phyloP scores from a whole-genome alignment of 495 filamentous ascomycete genomes.

The Annulohypoxylon moriforme region DNA sequence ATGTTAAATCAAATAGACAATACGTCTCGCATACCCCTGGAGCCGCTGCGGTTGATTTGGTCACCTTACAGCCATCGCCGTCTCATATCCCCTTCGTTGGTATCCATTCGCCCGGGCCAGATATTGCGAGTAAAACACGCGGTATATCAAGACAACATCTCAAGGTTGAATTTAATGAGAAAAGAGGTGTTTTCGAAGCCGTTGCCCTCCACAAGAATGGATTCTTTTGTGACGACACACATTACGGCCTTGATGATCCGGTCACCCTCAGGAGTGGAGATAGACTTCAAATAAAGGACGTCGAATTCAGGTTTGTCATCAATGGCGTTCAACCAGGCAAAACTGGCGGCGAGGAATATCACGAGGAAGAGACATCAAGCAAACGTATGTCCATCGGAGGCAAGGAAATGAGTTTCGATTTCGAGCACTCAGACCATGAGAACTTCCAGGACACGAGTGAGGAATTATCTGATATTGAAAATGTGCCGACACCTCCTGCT shows the following conservation, averaged over 20 bases:
- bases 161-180: slow-evolving; percentile 82
- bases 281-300: slow-evolving; percentile 81
- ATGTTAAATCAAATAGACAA: slow-evolving; percentile 56
- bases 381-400: slow-evolving; percentile 63
- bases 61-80: slow-evolving; percentile 64
- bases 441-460: slow-evolving; percentile 66
- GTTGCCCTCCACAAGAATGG: slow-evolving; percentile 86
- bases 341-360: slow-evolving; percentile 69
- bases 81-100: slow-evolving; percentile 79
- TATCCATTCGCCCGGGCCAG: slow-evolving; percentile 76
- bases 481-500: slow-evolving; percentile 35
- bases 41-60: slow-evolving; percentile 63
- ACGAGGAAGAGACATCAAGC: slow-evolving; percentile 54
- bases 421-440: slow-evolving; percentile 68
- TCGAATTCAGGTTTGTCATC: slow-evolving; percentile 77
- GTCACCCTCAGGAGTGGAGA: slow-evolving; percentile 77
- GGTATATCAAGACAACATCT: slow-evolving; percentile 89
- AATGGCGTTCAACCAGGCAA: slow-evolving; percentile 77
- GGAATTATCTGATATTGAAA: slow-evolving; percentile 52
- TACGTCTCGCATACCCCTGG: slow-evolving; percentile 63
- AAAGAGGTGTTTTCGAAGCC: slow-evolving; percentile 79
- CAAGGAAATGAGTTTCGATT: slow-evolving; percentile 72
- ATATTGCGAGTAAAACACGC: slow-evolving; percentile 69
- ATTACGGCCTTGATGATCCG: slow-evolving; percentile 68
- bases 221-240: slow-evolving; percentile 82